Evolutionary conservation across 495 filamentous ascomycete species (phyloP).

Genomic region (Podospora pseudocomata): DNA sequence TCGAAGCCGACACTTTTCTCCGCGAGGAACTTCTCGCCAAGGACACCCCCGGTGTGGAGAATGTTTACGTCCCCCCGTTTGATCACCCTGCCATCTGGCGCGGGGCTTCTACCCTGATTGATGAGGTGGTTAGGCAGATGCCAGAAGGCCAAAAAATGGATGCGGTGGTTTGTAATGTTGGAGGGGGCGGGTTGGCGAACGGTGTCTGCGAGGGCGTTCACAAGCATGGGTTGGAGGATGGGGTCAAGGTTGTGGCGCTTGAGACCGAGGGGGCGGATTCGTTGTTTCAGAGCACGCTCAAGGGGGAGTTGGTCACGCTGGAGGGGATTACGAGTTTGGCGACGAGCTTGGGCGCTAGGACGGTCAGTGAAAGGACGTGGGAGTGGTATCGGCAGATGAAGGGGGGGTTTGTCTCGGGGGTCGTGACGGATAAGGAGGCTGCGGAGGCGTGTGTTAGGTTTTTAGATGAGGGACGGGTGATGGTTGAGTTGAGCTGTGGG

Average conservation of each 20-base stretch:
- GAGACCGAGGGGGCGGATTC: conserved; percentile 80
- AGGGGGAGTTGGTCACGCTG: conserved; percentile 61
- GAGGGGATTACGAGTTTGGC: conserved; percentile 77
- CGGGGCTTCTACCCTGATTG: conserved; percentile 67
- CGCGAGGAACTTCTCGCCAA: conserved; percentile 53
- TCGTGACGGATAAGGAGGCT: conserved; percentile 76
- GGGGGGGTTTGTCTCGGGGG: conserved; percentile 58
- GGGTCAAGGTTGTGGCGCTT: conserved; percentile 65
- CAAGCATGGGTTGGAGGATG: conserved; percentile 29
- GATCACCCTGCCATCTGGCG: conserved; percentile 84
- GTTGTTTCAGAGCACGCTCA: conserved; percentile 57
- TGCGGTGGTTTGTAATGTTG: conserved; percentile 77
- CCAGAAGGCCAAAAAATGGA: conserved; percentile 44
- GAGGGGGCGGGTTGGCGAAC: conserved; percentile 82
- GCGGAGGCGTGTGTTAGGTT: conserved; percentile 70
- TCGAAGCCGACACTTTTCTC: conserved; percentile 72
- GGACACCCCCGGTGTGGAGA: conserved; percentile 39
- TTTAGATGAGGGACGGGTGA: conserved; percentile 74
- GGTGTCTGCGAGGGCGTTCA: conserved; percentile 75
- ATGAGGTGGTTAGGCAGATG: conserved; percentile 52
- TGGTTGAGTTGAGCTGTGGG: conserved; percentile 84
- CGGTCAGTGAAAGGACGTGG: conserved; percentile 70
- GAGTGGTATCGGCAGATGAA: conserved; percentile 44
- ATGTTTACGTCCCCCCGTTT: conserved; percentile 89
- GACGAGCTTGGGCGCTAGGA: conserved; percentile 69